phyloP scores from a whole-genome alignment of 2,329 filamentous ascomycete species.

The Podosphaera xanthii region DNA sequence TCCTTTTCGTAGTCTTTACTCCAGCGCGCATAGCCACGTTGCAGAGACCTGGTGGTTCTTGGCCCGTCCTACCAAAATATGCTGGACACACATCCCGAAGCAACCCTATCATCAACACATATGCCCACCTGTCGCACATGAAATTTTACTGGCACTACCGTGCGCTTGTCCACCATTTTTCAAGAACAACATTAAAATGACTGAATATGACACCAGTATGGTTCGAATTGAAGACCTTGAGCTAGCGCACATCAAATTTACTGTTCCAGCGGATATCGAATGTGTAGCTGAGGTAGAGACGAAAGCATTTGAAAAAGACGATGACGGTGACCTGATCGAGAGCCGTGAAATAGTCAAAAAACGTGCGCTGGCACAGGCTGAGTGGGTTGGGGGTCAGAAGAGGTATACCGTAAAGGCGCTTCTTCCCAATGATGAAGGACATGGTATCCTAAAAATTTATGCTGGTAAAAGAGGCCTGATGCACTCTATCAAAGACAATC shows the following conservation, averaged over 20 bases:
- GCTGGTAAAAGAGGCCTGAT: conserved; percentile 86
- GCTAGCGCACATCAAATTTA: conserved; percentile 73
- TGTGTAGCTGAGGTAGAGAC: conserved; percentile 82
- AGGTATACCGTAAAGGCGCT: conserved; percentile 85
- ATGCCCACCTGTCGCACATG: conserved; percentile 65
- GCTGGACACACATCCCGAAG: conserved; percentile 87
- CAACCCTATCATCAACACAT: conserved; percentile 79
- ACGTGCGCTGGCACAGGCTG: conserved; percentile 68
- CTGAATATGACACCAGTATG: conserved; percentile 76
- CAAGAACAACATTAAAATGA: conserved; percentile 54
- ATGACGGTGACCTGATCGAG: conserved; percentile 82
- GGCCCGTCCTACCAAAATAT: conserved; percentile 66
- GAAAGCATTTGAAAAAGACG: conserved; percentile 54
- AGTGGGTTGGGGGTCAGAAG: conserved; percentile 75
- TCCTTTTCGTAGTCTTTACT: conserved; percentile 56
- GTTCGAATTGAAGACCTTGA: conserved; percentile 77
- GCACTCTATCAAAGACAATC: conserved; percentile 93
- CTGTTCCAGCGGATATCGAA: conserved; percentile 75
- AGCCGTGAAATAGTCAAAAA: conserved; percentile 73
- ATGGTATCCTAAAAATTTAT: conserved; percentile 73
- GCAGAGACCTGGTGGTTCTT: conserved; percentile 91
- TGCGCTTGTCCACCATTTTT: conserved; percentile 76
- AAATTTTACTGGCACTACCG: conserved; percentile 68
- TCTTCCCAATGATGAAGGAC: conserved; percentile 75
- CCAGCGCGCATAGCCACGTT: conserved; percentile 40